These are phyloP conservation scores for Trypanosomatidae sp. DNA, from an alignment of 208 protist genomes.

Conservation along the genomic window DNA sequence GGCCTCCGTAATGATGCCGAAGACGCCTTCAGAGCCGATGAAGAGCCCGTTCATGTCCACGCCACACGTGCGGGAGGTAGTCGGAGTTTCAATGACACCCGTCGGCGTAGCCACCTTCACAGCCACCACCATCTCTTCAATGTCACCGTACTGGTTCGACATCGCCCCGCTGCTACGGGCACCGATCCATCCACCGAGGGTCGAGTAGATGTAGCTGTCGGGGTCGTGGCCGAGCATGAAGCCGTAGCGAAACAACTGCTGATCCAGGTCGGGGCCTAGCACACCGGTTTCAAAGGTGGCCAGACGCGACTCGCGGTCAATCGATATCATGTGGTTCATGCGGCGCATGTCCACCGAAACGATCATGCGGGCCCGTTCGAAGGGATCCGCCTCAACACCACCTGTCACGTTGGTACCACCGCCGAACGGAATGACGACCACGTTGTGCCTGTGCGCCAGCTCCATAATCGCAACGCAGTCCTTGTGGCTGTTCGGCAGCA, in stretches of 20 bases:
- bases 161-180: slow-evolving; percentile 95
- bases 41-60: slow-evolving; percentile 92
- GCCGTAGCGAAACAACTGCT: slow-evolving; percentile 82
- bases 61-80: slow-evolving; percentile 80
- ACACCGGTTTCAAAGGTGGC: slow-evolving; percentile 92
- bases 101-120: slow-evolving; percentile 93
- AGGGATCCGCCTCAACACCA: slow-evolving; percentile 87
- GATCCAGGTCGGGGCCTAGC: slow-evolving; percentile 89
- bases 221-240: slow-evolving; percentile 94
- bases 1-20: slow-evolving; percentile 94
- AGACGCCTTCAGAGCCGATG: slow-evolving; percentile 91
- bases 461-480: slow-evolving; percentile 87
- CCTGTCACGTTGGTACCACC: slow-evolving; percentile 94
- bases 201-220: slow-evolving; percentile 94
- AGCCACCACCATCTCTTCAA: slow-evolving; percentile 92
- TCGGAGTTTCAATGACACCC: slow-evolving; percentile 84
- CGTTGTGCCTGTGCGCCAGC: slow-evolving; percentile 89
- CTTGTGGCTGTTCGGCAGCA: slow-evolving; percentile 85
- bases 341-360: slow-evolving; percentile 93
- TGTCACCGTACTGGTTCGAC: slow-evolving; percentile 96
- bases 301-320: slow-evolving; percentile 85
- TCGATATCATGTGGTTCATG: slow-evolving; percentile 87
- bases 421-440: slow-evolving; percentile 93
- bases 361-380: slow-evolving; percentile 87
- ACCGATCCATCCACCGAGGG: slow-evolving; percentile 95